Percentiles rank a stretch among this genome's conserved stretches.
phyloP scores from a whole-genome alignment of 352 stramenopile species.

The Phytophthora fragariae region DNA sequence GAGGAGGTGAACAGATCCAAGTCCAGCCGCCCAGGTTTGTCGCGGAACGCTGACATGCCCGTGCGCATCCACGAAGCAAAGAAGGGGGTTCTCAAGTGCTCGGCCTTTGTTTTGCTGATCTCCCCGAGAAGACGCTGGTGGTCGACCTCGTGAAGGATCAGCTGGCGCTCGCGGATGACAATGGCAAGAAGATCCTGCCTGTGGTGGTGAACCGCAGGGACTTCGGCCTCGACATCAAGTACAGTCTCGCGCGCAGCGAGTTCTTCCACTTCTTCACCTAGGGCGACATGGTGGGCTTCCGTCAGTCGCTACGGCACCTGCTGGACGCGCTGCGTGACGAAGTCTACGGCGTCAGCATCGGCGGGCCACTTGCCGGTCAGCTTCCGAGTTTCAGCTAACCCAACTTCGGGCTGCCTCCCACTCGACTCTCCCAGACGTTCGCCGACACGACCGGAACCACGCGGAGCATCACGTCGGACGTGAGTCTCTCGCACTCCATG shows the following conservation, averaged over 20 bases:
- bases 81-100: constrained; percentile 86
- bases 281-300: constrained; percentile 82
- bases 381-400: constrained; percentile 15
- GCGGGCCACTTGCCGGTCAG: constrained; percentile 1
- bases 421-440: constrained; percentile 56
- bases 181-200: constrained; percentile 83
- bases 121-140: constrained; percentile 74
- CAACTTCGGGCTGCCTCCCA: constrained; percentile 48
- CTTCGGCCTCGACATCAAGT: constrained; percentile 80
- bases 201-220: constrained; percentile 74
- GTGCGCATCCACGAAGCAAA: constrained; percentile 81
- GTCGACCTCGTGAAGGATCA: constrained; percentile 83
- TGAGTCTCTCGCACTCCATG: constrained; percentile 79
- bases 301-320: constrained; percentile 61
- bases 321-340: constrained; percentile 69
- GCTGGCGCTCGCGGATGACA: constrained; percentile 85
- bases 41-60: constrained; percentile 63
- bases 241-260: constrained; percentile 77
- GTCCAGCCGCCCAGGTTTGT: constrained; percentile 16
- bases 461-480: constrained; percentile 58
- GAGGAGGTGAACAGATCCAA: constrained; percentile 17
- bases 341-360: constrained; percentile 71
- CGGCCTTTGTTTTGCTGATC: constrained; percentile 73
- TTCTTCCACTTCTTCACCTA: constrained; percentile 87
- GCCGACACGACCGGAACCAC: constrained; percentile 40